Conservation (phyloP, 345 rosid species). For the Populus pruinosa region DNA sequence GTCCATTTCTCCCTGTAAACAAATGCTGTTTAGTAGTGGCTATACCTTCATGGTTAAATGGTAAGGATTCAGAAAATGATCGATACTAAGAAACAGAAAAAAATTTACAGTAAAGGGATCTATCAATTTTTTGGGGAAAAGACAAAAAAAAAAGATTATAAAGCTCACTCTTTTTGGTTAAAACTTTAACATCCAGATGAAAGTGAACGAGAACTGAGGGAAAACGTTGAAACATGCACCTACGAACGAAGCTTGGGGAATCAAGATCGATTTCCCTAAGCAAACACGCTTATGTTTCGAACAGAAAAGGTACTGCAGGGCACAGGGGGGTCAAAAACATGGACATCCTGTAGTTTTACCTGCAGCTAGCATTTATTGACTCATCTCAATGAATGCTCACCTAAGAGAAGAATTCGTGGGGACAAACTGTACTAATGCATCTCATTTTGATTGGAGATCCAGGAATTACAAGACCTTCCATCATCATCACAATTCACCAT, state of each 20-base stretch:
- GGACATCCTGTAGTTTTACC: background rate
- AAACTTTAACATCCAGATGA: background rate
- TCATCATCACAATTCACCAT: background rate
- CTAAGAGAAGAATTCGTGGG: background rate
- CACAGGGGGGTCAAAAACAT: background rate
- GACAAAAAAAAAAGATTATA: background rate
- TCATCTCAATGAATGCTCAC: background rate
- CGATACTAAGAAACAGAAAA: background rate
- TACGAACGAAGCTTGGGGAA: background rate
- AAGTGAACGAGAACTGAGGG: background rate
- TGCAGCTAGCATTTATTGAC: background rate
- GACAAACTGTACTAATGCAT: background rate
- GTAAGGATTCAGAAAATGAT: background rate
- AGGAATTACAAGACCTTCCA: background rate
- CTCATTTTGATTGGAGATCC: background rate
- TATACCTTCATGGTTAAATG: background rate
- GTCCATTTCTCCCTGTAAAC: slow-evolving; percentile 71
- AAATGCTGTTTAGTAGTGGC: background rate
- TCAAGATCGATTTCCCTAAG: background rate
- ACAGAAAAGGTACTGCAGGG: background rate
- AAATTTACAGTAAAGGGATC: background rate
- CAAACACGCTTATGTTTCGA: background rate
- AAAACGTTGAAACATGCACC: background rate
- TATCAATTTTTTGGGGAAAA: background rate
- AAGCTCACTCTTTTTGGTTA: background rate